Evolutionary conservation across 176 grass and related monocot genomes (phyloP).

Genomic region (Elymus sibiricus): DNA sequence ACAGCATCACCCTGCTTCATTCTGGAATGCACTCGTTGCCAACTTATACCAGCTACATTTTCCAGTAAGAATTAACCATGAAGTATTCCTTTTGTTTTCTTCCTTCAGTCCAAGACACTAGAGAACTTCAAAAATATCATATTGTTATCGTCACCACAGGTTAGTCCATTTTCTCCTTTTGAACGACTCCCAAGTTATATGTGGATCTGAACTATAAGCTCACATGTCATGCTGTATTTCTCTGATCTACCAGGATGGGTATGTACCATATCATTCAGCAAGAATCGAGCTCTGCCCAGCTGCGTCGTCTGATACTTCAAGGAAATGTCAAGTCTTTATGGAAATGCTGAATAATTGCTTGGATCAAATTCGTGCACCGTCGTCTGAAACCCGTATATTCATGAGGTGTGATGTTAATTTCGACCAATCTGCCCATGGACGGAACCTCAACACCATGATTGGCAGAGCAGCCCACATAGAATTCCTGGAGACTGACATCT

Average conservation of each 20-base stretch:
- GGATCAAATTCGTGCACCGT: conserved; percentile 79
- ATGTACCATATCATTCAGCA: conserved; percentile 97
- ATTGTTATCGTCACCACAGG: conserved; percentile 93
- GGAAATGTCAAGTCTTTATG: conserved; percentile 78
- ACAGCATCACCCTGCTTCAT: not conserved
- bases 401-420: conserved; percentile 93
- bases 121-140: conserved; percentile 98
- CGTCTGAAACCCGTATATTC: conserved; percentile 65
- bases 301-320: conserved; percentile 74
- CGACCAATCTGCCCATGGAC: conserved; percentile 62
- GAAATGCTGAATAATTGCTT: conserved; percentile 95
- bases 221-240: not conserved
- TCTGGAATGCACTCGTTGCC: not conserved
- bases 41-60: conserved; percentile 20
- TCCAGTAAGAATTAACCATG: not conserved
- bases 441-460: conserved; percentile 87
- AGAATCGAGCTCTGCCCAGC: conserved; percentile 84
- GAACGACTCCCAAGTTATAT: not conserved
- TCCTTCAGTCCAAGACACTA: conserved; percentile 80
- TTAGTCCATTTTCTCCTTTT: conserved; percentile 25
- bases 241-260: conserved; percentile 67
- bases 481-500: conserved; percentile 82
- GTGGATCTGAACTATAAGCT: not conserved
- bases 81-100: conserved; percentile 8
- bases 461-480: conserved; percentile 93